Percentiles rank a stretch among this genome's conserved stretches.
phyloP scores from a whole-genome alignment of 345 rosid species.

The Mangifera indica region DNA sequence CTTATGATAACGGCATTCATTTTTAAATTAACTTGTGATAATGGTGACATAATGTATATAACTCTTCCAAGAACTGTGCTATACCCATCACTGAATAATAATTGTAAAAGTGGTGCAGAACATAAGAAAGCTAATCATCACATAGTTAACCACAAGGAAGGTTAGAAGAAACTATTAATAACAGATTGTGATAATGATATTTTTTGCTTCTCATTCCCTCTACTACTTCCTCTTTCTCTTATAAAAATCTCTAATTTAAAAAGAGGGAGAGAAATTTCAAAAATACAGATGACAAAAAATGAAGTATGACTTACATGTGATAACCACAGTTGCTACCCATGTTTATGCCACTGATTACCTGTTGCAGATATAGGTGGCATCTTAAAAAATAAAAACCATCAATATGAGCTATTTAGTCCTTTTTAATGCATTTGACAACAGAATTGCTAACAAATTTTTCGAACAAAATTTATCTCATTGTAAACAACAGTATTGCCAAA shows the following conservation, averaged over 20 bases:
- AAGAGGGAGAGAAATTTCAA: conserved; percentile 1
- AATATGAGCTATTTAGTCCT: not conserved
- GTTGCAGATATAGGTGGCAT: conserved; percentile 21
- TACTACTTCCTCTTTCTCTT: not conserved
- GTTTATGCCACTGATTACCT: conserved; percentile 97
- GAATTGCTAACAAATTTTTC: too few species aligned
- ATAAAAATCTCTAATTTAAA: not conserved
- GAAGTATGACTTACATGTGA: conserved; percentile 58
- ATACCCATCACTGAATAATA: not conserved
- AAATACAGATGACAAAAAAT: not conserved
- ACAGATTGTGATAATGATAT: not conserved
- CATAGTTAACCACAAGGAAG: conserved; percentile 3
- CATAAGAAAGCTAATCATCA: not conserved
- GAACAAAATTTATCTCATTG: too few species aligned
- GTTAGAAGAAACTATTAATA: not conserved
- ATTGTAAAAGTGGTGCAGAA: not conserved
- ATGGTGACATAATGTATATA: not conserved
- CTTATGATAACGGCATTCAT: not conserved
- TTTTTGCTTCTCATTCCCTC: not conserved
- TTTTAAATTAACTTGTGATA: not conserved
- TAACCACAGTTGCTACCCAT: conserved; percentile 93
- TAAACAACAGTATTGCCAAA: not conserved
- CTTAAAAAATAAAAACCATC: conserved; percentile 27
- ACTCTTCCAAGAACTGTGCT: not conserved
- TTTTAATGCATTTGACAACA: too few species aligned